Evolutionary conservation across 129 eudicot species (phyloP).

Genomic region (Solidago caesia): DNA sequence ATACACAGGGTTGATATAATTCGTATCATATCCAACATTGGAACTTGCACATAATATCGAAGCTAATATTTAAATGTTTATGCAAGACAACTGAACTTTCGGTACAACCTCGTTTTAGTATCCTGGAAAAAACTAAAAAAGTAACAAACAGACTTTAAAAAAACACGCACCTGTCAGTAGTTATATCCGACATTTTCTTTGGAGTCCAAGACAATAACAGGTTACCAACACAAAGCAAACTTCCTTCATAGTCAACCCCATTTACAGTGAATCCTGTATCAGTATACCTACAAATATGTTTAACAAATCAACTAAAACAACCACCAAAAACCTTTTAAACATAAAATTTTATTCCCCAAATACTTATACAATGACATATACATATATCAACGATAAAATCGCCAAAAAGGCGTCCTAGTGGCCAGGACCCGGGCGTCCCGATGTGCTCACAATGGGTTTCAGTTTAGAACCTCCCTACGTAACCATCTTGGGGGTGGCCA

Average conservation of each 20-base stretch:
- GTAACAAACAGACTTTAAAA: background rate
- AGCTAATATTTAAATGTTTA: too few species aligned
- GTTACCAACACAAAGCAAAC: constrained; percentile 85
- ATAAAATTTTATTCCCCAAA: background rate
- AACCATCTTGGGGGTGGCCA: too few species aligned
- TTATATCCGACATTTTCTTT: constrained; percentile 68
- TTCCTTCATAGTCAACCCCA: constrained; percentile 85
- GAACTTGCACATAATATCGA: background rate
- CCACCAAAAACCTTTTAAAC: background rate
- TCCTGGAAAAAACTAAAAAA: too few species aligned
- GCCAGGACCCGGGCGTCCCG: too few species aligned
- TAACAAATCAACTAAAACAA: background rate
- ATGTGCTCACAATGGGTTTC: too few species aligned
- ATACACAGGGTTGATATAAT: background rate
- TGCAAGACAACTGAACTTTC: too few species aligned
- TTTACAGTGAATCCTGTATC: constrained; percentile 88
- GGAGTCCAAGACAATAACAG: constrained; percentile 89
- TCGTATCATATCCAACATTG: background rate
- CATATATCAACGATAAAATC: too few species aligned
- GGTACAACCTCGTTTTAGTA: too few species aligned
- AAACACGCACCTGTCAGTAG: constrained; percentile 60
- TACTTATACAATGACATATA: background rate
- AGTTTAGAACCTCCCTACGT: too few species aligned
- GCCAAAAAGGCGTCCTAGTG: too few species aligned
- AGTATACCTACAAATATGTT: constrained; percentile 54